Conservation (phyloP, 2,329 filamentous ascomycete genomes). For the Anthostomella pinea region DNA sequence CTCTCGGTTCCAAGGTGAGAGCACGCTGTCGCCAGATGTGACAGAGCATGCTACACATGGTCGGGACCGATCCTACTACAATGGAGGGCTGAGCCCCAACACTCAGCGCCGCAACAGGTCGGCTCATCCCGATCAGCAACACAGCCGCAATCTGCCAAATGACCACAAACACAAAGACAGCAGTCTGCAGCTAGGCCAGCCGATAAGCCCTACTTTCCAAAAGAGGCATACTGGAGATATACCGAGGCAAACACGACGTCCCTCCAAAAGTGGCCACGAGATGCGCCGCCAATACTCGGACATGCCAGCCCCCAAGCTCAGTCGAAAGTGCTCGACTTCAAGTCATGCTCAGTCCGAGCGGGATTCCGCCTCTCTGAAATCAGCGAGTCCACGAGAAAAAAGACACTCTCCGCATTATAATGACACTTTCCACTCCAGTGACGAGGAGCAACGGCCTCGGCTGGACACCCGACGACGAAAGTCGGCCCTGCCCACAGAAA, state of each 20-base stretch:
- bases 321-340: conserved; percentile 15
- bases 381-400: conserved; percentile 19
- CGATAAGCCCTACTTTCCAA: conserved; percentile 23
- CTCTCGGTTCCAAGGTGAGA: conserved; percentile 32
- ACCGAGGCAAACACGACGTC: conserved; percentile 19
- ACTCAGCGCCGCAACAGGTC: conserved; percentile 20
- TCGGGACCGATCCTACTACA: conserved; percentile 29
- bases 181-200: conserved; percentile 12
- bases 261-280: conserved; percentile 22
- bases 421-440: conserved; percentile 30
- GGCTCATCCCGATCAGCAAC: conserved; percentile 18
- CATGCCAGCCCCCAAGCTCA: conserved; percentile 15
- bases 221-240: conserved; percentile 26
- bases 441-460: conserved; percentile 26
- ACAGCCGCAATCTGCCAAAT: conserved; percentile 19
- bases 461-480: conserved; percentile 21
- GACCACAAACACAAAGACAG: conserved; percentile 23
- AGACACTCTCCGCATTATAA: conserved; percentile 17
- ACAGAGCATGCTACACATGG: conserved; percentile 33
- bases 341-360: conserved; percentile 20
- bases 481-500: conserved; percentile 18
- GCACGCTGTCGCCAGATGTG: conserved; percentile 46
- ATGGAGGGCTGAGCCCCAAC: conserved; percentile 21
- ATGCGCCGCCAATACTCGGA: conserved; percentile 18
- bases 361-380: conserved; percentile 21